Base-by-base conservation (phyloP, 1,284 basidiomycete species). In the Polyporus tsugae region DNA sequence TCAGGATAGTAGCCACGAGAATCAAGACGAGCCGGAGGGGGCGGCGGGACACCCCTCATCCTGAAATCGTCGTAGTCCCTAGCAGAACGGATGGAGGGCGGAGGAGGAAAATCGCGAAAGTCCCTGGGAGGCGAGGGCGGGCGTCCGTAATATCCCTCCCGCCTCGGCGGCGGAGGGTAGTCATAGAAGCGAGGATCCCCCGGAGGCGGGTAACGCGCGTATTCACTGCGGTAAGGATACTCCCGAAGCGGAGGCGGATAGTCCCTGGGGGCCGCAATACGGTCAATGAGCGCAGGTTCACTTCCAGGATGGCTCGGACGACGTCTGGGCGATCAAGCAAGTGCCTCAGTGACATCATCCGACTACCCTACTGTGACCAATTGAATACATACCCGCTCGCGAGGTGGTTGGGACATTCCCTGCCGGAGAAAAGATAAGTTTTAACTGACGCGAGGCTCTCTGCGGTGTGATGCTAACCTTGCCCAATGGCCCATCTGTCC, bases 401-500 rank as follows among this genome's bases (percentile, higher is more conserved):
- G 55, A 81, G 78, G 72, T 86, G 84, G 75, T 87, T 89, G 22
- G 91, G 90, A 73, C 93, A 95, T 79, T 95, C 93, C 76, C 93
- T 94, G 72, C 55, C 58, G 60, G 42, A 52, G 35, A 59, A 38
- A 52, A 35, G 19, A 46, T 71, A 9, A 69, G 65, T 22, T 44
- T 36, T 42, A 52, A 29, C 39, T 52, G 7, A 52, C 64, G 42
- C 72, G 65, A 35, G 39, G 38, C 67, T 60, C 9, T 39, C 58
- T 38, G 11, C 22, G 38, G 22, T 5, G 62, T 41, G 25, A 58
- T 62, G 80, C 87, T 46, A 73, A 93, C 92, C 93, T 91, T 42
- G 94, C 93, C 93, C 94, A 95, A 78, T 95, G 93, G 33, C 94
- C 93, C 79, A 87, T 84, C 75, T 91, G 86, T 25, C 92, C 93